Evolutionary conservation across 257 asterid genomes (phyloP).

Genomic region (Nicotiana sylvestris): DNA sequence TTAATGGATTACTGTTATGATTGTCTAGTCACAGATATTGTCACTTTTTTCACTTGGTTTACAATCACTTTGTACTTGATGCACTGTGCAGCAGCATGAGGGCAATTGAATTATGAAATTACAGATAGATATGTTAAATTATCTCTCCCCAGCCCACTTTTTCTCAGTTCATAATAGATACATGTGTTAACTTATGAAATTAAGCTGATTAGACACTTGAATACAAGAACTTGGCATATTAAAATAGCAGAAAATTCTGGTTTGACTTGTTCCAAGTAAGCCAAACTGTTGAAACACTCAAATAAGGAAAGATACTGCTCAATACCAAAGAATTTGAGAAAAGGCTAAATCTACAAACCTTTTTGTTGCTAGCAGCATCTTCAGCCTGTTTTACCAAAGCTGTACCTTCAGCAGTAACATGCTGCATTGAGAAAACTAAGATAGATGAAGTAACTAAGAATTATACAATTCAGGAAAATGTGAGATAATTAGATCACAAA

Average conservation of each 20-base stretch:
- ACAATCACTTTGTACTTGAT: background rate
- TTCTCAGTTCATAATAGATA: background rate
- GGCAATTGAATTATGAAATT: too few relatives aligned
- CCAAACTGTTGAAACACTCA: background rate
- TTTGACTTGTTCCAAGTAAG: slow-evolving; percentile 3
- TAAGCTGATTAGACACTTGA: background rate
- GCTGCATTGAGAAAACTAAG: slow-evolving; percentile 40
- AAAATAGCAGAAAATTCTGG: background rate
- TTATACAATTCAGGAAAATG: background rate
- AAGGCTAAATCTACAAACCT: slow-evolving; percentile 39
- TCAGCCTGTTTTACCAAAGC: slow-evolving; percentile 96
- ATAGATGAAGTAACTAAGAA: background rate
- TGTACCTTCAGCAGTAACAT: slow-evolving; percentile 95
- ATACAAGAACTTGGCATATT: background rate
- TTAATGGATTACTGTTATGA: background rate
- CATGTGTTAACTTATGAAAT: background rate
- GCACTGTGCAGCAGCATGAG: background rate
- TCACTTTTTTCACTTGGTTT: background rate
- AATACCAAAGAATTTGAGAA: background rate
- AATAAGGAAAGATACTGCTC: background rate
- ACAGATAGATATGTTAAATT: too few relatives aligned
- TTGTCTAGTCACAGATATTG: background rate
- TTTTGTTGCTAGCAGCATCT: slow-evolving; percentile 95
- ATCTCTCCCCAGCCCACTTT: background rate
- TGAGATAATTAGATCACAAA: slow-evolving; percentile 23